Percentiles rank a stretch among this genome's conserved stretches.
Conservation (phyloP, 2,329 filamentous ascomycete genomes). For the Arthroderma sp. region DNA sequence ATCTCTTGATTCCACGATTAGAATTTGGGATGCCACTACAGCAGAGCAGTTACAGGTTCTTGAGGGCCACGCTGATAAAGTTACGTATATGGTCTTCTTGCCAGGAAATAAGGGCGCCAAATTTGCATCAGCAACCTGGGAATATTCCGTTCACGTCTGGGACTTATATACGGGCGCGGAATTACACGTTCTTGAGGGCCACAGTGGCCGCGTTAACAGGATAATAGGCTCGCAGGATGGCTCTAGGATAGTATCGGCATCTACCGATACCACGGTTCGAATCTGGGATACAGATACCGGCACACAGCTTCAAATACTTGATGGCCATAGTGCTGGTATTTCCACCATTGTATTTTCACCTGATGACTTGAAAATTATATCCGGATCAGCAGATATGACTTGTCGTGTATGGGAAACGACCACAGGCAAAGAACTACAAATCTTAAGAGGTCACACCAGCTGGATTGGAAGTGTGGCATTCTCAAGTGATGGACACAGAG, state of each 20-base stretch:
- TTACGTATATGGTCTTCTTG: constrained; percentile 4
- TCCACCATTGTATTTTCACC: background rate
- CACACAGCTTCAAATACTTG: background rate
- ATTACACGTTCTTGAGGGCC: background rate
- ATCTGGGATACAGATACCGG: constrained; percentile 1
- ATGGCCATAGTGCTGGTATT: background rate
- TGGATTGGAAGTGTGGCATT: background rate
- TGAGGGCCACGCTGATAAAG: constrained; percentile 1
- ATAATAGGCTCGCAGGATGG: background rate
- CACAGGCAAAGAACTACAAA: background rate
- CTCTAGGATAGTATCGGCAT: background rate
- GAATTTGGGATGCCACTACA: constrained; percentile 4
- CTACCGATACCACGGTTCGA: background rate
- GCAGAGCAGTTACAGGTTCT: background rate
- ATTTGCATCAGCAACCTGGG: constrained; percentile 1
- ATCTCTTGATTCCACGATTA: background rate
- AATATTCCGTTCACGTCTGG: constrained; percentile 10
- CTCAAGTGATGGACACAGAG: background rate
- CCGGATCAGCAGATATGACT: background rate
- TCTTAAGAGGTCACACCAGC: constrained; percentile 1
- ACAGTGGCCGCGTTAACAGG: background rate
- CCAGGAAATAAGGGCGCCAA: background rate
- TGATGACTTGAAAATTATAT: background rate
- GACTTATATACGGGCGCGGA: background rate
- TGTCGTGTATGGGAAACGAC: background rate